A percentile compares a stretch with the other conserved stretches of the same genome.
These are phyloP conservation scores for Phlyctochytrium bullatum DNA, from an alignment of 192 early-diverging fungal genomes.

Conservation along the genomic window DNA sequence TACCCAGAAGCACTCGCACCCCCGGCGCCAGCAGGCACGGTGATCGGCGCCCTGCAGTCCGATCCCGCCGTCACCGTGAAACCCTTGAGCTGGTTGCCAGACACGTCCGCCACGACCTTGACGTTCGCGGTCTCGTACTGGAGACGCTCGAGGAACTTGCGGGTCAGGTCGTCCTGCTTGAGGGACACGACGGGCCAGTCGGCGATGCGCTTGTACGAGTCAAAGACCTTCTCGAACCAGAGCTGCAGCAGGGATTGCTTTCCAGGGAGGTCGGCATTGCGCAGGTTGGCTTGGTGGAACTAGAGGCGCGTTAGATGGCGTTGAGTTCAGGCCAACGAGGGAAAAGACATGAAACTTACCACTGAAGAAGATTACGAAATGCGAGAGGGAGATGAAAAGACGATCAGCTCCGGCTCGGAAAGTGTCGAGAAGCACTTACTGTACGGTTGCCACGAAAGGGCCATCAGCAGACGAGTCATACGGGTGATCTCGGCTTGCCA, in stretches of 20 bases:
- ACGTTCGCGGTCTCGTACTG: constrained; percentile 11
- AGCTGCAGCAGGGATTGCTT: not conserved
- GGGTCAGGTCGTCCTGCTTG: constrained; percentile 9
- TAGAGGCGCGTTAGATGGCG: constrained; percentile 2
- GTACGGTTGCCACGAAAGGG: constrained; percentile 12
- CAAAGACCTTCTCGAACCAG: constrained; percentile 8
- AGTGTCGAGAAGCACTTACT: no score
- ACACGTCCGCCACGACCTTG: not conserved
- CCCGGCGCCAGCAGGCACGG: no score
- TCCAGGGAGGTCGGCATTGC: constrained; percentile 5
- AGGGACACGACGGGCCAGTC: constrained; percentile 9
- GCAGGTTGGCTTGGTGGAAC: constrained; percentile 20
- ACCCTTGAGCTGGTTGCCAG: constrained; percentile 1
- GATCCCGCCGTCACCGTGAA: constrained; percentile 4
- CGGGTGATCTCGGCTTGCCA: not conserved
- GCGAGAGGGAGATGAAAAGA: no score
- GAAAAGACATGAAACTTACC: not conserved
- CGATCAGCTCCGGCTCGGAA: no score
- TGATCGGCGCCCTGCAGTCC: constrained; percentile 9
- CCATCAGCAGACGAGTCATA: not conserved
- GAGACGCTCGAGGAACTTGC: constrained; percentile 13
- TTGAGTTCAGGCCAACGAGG: constrained; percentile 12
- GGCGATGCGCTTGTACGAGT: constrained; percentile 1
- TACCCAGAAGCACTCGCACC: no score
- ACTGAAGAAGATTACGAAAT: no score